Conservation (phyloP, 805 yeast species). For the Sporopachydermia quercuum region DNA sequence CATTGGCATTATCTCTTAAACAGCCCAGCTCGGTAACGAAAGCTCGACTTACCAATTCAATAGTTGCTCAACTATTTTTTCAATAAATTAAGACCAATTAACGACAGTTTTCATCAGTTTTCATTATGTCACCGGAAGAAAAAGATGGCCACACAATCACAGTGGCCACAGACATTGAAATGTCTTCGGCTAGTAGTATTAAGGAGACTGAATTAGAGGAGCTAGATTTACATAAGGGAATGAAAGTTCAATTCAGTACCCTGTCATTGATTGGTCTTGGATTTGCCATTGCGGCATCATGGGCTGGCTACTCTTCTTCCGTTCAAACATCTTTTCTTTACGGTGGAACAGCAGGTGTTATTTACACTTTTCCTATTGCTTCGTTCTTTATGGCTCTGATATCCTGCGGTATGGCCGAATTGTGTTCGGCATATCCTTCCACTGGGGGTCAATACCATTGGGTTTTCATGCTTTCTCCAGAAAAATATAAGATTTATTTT, state of each 20-base stretch:
- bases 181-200: too few relatives aligned
- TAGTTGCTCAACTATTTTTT: too few relatives aligned
- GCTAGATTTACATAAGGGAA: background rate
- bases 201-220: background rate
- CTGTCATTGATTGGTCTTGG: background rate
- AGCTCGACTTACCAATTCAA: too few relatives aligned
- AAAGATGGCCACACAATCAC: too few relatives aligned
- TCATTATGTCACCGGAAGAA: too few relatives aligned
- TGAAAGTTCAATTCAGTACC: background rate
- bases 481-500: constrained; percentile 13
- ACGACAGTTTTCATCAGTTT: too few relatives aligned
- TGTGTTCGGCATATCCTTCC: constrained; percentile 59
- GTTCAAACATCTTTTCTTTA: background rate
- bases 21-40: too few relatives aligned
- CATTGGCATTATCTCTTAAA: too few relatives aligned
- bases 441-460: constrained; percentile 63
- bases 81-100: too few relatives aligned
- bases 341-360: background rate
- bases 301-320: background rate
- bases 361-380: constrained; percentile 1
- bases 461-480: constrained; percentile 55
- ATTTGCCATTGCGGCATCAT: background rate
- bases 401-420: constrained; percentile 32
- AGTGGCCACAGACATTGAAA: too few relatives aligned
- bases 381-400: background rate